phyloP scores from a whole-genome alignment of 2,329 filamentous ascomycete species.

The Coniella vitis region DNA sequence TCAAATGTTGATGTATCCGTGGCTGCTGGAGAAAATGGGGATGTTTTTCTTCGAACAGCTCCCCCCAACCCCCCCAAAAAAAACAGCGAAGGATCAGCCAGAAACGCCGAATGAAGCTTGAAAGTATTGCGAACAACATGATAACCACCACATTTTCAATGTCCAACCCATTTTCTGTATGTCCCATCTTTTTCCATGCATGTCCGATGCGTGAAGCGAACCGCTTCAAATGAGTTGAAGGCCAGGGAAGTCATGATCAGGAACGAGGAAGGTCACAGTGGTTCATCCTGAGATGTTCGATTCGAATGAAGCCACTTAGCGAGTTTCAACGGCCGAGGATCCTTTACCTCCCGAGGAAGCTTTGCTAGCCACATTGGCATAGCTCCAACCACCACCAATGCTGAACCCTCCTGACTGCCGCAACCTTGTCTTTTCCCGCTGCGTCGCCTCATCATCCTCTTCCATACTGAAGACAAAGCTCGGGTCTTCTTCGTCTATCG shows the following conservation, averaged over 20 bases:
- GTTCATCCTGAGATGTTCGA: no score
- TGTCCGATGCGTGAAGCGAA: no score
- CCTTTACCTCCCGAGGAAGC: slow-evolving; percentile 5
- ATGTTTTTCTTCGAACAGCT: no score
- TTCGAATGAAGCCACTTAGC: background rate
- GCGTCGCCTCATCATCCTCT: slow-evolving; percentile 48
- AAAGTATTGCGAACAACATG: no score
- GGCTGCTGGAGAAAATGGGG: no score
- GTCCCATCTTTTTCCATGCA: background rate
- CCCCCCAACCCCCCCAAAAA: no score
- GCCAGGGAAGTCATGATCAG: background rate
- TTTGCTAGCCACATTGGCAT: slow-evolving; percentile 27
- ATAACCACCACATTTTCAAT: background rate
- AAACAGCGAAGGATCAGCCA: no score
- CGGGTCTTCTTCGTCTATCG: slow-evolving; percentile 58
- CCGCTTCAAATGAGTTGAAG: no score
- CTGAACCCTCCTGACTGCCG: slow-evolving; percentile 35
- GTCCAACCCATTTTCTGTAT: background rate
- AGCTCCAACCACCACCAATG: slow-evolving; percentile 34
- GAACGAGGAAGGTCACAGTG: no score
- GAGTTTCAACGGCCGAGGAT: slow-evolving; percentile 13
- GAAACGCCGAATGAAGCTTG: no score
- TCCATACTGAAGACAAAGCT: slow-evolving; percentile 62
- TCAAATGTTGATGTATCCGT: no score
- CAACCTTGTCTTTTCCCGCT: slow-evolving; percentile 32